Evolutionary conservation across 331 rosid genomes (phyloP).

Genomic region (Quercus lobata): DNA sequence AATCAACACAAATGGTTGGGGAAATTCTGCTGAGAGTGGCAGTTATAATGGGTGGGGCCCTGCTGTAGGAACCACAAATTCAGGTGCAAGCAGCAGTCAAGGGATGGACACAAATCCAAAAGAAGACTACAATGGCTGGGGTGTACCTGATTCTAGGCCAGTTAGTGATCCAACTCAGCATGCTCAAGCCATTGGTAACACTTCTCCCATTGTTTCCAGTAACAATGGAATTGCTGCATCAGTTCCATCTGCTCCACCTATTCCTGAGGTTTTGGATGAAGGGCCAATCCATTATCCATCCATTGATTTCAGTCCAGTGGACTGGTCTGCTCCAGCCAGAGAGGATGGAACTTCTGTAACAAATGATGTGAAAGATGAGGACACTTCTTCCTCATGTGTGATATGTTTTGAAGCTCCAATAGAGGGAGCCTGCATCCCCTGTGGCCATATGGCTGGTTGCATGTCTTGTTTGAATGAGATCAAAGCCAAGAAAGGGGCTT

Average conservation of each 20-base stretch:
- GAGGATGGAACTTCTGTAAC: background rate
- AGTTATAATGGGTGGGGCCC: slow-evolving; percentile 13
- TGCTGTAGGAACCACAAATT: background rate
- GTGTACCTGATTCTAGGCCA: background rate
- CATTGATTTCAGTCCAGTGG: slow-evolving; percentile 8
- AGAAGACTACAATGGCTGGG: slow-evolving; percentile 10
- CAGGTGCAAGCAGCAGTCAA: background rate
- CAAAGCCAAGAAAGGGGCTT: slow-evolving; percentile 11
- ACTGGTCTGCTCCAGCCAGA: background rate
- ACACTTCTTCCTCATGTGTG: slow-evolving; percentile 10
- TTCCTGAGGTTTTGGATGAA: slow-evolving; percentile 1
- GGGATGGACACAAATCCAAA: slow-evolving; percentile 17
- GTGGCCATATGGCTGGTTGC: slow-evolving; percentile 26
- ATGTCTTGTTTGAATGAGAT: slow-evolving; percentile 17
- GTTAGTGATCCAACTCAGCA: background rate
- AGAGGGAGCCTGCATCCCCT: slow-evolving; percentile 20
- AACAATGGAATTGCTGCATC: background rate
- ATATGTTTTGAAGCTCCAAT: slow-evolving; percentile 22
- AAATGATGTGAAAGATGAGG: slow-evolving; percentile 6
- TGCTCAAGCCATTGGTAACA: background rate
- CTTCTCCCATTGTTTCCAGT: background rate
- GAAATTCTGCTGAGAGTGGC: slow-evolving; percentile 14
- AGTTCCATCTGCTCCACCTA: slow-evolving; percentile 25
- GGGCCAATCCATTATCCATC: slow-evolving; percentile 17
- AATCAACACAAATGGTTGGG: slow-evolving; percentile 16